These are phyloP conservation scores for Penicillium samsonianum DNA, from an alignment of 495 filamentous ascomycete species.

Conservation along the genomic window DNA sequence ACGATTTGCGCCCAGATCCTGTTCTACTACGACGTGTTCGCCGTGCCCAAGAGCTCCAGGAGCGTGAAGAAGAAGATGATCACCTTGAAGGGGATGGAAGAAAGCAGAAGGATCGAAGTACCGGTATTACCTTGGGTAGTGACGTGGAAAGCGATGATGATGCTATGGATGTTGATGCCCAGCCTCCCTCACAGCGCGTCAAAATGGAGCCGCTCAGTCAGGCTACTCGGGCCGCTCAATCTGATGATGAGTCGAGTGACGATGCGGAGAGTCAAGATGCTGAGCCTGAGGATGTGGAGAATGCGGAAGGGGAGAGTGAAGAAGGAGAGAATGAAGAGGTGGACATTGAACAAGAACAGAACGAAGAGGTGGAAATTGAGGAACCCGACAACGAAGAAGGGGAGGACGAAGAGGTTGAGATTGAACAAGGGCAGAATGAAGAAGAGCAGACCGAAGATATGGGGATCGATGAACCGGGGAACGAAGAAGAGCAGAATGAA, in stretches of 20 bases:
- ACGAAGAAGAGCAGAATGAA: background rate
- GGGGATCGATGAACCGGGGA: background rate
- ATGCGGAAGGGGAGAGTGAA: background rate
- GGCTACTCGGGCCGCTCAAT: background rate
- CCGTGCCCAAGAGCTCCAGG: slow-evolving; percentile 35
- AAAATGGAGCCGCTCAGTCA: slow-evolving; percentile 9
- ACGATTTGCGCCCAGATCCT: slow-evolving; percentile 45
- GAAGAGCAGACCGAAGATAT: background rate
- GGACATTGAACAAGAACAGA: background rate
- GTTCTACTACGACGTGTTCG: slow-evolving; percentile 46
- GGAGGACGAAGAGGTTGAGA: background rate
- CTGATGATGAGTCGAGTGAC: slow-evolving; percentile 6
- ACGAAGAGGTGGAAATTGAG: background rate
- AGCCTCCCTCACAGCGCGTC: slow-evolving; percentile 7
- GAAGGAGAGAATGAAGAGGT: background rate
- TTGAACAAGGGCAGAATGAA: background rate
- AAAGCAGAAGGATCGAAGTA: slow-evolving; percentile 7
- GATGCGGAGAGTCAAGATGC: slow-evolving; percentile 1
- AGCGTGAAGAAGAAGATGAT: slow-evolving; percentile 42
- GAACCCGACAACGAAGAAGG: background rate
- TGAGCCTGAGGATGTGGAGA: background rate
- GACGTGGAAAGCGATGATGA: slow-evolving; percentile 23
- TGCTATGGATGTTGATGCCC: slow-evolving; percentile 29
- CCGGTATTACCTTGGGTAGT: slow-evolving; percentile 24
- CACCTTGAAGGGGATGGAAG: slow-evolving; percentile 27